Evolutionary conservation across 2,329 filamentous ascomycete genomes (phyloP).

Genomic region (Phialophora macrospora): DNA sequence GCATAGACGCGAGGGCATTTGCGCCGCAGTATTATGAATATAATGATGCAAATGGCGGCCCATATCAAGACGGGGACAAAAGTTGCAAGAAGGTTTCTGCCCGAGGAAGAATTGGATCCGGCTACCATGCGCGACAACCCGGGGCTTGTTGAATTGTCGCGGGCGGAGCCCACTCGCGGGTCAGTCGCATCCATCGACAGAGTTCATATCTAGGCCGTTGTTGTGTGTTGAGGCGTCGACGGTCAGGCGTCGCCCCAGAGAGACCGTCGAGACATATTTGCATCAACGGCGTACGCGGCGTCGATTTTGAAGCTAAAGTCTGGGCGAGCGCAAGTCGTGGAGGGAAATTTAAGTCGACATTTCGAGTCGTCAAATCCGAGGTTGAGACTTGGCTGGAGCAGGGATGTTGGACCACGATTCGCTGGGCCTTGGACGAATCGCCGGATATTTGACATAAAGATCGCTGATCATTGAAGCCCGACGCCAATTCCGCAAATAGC

Average conservation of each 20-base stretch:
- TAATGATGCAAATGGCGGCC: constrained; percentile 55
- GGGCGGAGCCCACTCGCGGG: constrained; percentile 52
- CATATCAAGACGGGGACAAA: constrained; percentile 60
- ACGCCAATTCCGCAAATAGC: not conserved
- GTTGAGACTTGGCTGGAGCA: not conserved
- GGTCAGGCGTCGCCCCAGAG: not conserved
- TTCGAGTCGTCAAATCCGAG: not conserved
- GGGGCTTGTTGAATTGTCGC: constrained; percentile 49
- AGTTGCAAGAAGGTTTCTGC: constrained; percentile 55
- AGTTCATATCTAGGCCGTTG: constrained; percentile 1
- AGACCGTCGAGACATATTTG: not conserved
- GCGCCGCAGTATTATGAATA: constrained; percentile 59
- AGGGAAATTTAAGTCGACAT: not conserved
- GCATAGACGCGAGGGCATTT: constrained; percentile 61
- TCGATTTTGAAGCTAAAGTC: not conserved
- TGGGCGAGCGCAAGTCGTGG: not conserved
- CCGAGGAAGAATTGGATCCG: constrained; percentile 50
- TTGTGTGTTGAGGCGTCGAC: not conserved
- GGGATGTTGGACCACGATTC: not conserved
- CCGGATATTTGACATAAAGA: not conserved
- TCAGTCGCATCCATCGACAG: constrained; percentile 41
- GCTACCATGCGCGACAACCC: constrained; percentile 46
- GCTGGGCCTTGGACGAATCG: not conserved
- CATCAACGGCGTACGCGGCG: not conserved
- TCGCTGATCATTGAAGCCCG: not conserved